phyloP scores from a whole-genome alignment of 2,329 filamentous ascomycete genomes.

The Leptographium procerum region DNA sequence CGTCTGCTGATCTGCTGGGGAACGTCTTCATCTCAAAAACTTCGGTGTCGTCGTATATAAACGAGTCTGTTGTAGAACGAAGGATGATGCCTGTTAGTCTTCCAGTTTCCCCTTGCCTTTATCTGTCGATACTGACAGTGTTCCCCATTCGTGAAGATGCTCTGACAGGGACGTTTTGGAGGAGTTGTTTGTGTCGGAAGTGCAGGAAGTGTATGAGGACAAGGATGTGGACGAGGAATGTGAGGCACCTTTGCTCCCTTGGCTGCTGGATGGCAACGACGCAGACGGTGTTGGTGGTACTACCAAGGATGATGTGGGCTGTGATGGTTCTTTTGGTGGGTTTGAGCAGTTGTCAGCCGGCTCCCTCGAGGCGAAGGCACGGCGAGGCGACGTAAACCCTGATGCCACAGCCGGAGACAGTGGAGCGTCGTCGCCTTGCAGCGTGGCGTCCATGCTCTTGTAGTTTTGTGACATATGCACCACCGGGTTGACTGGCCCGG shows the following conservation, averaged over 20 bases:
- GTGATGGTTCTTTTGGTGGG: too few species aligned
- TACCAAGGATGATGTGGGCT: background rate
- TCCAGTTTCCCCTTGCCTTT: background rate
- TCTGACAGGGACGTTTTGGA: background rate
- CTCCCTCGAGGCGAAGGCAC: too few species aligned
- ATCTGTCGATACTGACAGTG: background rate
- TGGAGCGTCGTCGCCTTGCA: background rate
- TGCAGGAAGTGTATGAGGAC: background rate
- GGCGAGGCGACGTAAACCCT: background rate
- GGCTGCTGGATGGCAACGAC: background rate
- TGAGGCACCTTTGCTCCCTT: background rate
- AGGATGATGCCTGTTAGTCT: background rate
- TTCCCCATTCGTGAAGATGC: background rate
- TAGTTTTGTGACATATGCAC: conserved; percentile 10
- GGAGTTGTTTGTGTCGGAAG: background rate
- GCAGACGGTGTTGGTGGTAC: background rate
- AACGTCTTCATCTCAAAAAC: background rate
- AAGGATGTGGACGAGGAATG: background rate
- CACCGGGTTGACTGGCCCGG: conserved; percentile 2
- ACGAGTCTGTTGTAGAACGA: background rate
- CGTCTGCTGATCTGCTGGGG: background rate
- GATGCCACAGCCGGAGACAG: background rate
- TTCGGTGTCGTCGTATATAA: background rate
- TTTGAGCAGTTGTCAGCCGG: background rate
- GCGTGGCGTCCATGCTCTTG: conserved; percentile 11